Base-by-base conservation (phyloP, 1,139 yeast species). In the Kodamaea suecica region DNA sequence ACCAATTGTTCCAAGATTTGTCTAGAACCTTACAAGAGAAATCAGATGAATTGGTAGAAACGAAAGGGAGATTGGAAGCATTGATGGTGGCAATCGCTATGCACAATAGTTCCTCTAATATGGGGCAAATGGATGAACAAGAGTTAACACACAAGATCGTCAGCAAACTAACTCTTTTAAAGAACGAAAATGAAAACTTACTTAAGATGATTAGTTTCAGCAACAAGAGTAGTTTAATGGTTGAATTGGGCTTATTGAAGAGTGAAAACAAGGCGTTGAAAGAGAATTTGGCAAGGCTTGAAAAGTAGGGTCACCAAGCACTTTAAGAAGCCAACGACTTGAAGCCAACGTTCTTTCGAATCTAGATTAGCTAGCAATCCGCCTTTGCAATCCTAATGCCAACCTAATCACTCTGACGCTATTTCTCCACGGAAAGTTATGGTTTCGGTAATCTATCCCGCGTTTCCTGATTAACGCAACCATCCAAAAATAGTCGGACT, bases 141-240 rank as follows among this genome's bases (percentile, higher is more conserved):
- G 92, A 85, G 44, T 60, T 86, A 34, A 80, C 92, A 6, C 95
- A 87, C 53, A 81, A 84, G 46, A 76, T 85, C 37, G 67, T 86
- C 34, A 70, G 74, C 33, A 79, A 86, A 43, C 53, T 88, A 42
- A 75, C 76, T 39, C 61, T 71, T 39, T 62, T 87, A 43, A 77
- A 78, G 16, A 70, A 70, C 31, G 96, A 88, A 53, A 88, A 88
- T 52, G 82, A 78, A 38, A 75, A 72, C 39, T 70, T 87, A 55
- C 71, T 84, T 42, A 75, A 76, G 47, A 76, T 84, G 79, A 57
- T 84, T 10, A 78, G 88, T 43, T 79, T 71, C 53, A 86, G 95
- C 12, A 78, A 78, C 49, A 73, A 83, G 31, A 82, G 82, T 48
- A 85, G 84, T 48, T 66, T 80, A 44, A 76, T 82, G 42, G 75